These are phyloP conservation scores for Sphenostylis stenocarpa DNA, from an alignment of 306 rosid genomes.

Conservation along the genomic window DNA sequence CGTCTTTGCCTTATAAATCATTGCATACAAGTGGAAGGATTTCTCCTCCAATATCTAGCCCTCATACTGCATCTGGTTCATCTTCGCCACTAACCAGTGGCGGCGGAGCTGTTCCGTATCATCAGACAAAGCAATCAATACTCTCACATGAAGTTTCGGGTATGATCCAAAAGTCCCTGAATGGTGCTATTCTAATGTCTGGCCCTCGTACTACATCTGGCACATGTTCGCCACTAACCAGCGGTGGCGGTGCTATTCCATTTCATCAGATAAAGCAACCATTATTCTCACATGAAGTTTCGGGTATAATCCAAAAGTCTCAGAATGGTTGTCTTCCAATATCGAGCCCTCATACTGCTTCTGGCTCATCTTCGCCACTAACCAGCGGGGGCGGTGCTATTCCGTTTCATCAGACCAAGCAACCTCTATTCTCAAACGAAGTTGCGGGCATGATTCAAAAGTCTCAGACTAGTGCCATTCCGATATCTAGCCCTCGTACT, in stretches of 20 bases:
- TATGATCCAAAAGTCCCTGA: conserved; percentile 43
- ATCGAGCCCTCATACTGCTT: conserved; percentile 56
- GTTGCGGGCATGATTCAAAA: conserved; percentile 44
- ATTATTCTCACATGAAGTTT: conserved; percentile 45
- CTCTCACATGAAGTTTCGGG: conserved; percentile 47
- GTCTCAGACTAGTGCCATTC: conserved; percentile 29
- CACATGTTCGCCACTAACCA: conserved; percentile 63
- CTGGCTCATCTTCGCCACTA: conserved; percentile 77
- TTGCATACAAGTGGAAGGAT: conserved; percentile 57
- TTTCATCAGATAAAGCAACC: conserved; percentile 54
- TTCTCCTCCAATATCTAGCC: conserved; percentile 77
- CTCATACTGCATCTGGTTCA: conserved; percentile 65
- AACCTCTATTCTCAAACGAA: conserved; percentile 47
- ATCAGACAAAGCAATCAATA: conserved; percentile 48
- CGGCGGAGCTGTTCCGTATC: conserved; percentile 56
- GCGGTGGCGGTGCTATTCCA: conserved; percentile 59
- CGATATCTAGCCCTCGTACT: conserved; percentile 47
- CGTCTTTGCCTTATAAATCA: conserved; percentile 60
- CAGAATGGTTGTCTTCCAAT: conserved; percentile 20
- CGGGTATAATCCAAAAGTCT: conserved; percentile 43
- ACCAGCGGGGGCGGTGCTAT: conserved; percentile 58
- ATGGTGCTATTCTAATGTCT: not conserved
- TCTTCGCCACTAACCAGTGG: conserved; percentile 68
- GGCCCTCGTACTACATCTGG: conserved; percentile 74
- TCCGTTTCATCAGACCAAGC: conserved; percentile 57